phyloP scores from a whole-genome alignment of 345 rosid species.

The Noccaea bulbosa region DNA sequence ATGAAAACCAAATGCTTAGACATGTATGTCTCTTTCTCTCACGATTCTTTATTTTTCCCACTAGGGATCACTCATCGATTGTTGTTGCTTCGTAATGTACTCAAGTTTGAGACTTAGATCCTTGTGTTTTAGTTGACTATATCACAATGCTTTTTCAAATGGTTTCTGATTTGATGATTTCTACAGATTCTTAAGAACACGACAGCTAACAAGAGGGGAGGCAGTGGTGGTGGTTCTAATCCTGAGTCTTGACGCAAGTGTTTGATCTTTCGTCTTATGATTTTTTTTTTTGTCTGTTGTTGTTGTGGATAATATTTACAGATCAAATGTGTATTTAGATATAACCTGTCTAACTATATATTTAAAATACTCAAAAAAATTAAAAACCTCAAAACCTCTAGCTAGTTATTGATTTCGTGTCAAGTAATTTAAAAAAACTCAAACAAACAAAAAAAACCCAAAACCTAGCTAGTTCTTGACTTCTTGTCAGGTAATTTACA shows the following conservation, averaged over 20 bases:
- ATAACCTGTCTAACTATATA: not conserved
- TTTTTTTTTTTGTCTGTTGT: not conserved
- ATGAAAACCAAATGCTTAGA: slow-evolving; percentile 98
- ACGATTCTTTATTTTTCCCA: not conserved
- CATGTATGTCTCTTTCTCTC: slow-evolving; percentile 54
- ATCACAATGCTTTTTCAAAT: not conserved
- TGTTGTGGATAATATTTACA: slow-evolving; percentile 26
- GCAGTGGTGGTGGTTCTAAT: slow-evolving; percentile 20
- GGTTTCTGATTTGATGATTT: not conserved
- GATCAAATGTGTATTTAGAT: not conserved
- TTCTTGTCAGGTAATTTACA: too few species aligned
- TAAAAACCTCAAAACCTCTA: too few species aligned
- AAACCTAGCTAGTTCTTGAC: too few species aligned
- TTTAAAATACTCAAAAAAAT: too few species aligned
- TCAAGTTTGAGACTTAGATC: not conserved
- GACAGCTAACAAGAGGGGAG: slow-evolving; percentile 32
- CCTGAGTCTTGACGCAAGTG: slow-evolving; percentile 12
- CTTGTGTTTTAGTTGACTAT: not conserved
- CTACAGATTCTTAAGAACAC: slow-evolving; percentile 37
- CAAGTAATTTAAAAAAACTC: too few species aligned
- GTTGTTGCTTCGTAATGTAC: not conserved
- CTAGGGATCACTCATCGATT: not conserved
- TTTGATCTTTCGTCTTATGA: not conserved
- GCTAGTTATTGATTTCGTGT: too few species aligned
- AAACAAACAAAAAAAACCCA: too few species aligned